A percentile compares a stretch with the other conserved stretches of the same genome.
These are phyloP conservation scores for Aspergillus sp. DNA, from an alignment of 2,329 filamentous ascomycete species.

Conservation along the genomic window DNA sequence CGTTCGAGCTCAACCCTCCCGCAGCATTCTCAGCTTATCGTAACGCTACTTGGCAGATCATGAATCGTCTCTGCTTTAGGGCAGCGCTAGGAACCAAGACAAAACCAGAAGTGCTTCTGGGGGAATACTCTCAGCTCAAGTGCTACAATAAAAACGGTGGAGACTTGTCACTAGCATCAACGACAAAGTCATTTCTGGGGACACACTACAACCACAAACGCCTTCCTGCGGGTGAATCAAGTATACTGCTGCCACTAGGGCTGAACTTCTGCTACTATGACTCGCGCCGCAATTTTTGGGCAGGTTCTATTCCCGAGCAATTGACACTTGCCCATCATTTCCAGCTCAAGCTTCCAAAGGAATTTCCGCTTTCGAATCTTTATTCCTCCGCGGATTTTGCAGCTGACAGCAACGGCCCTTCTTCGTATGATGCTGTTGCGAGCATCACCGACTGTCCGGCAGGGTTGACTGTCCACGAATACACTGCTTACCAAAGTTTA, in stretches of 20 bases:
- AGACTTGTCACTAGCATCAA: conserved; percentile 37
- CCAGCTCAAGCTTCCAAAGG: conserved; percentile 27
- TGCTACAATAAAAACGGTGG: conserved; percentile 10
- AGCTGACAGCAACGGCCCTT: conserved; percentile 31
- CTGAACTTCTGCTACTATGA: conserved; percentile 46
- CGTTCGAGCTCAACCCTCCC: conserved; percentile 48
- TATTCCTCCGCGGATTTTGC: conserved; percentile 20
- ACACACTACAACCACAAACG: conserved; percentile 42
- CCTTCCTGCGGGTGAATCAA: conserved; percentile 35
- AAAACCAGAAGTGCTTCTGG: conserved; percentile 21
- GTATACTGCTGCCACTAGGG: conserved; percentile 42
- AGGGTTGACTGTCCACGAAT: conserved; percentile 43
- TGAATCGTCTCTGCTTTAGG: conserved; percentile 30
- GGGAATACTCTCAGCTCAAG: conserved; percentile 25
- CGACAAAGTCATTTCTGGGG: conserved; percentile 38
- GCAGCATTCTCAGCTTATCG: conserved; percentile 42
- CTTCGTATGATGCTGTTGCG: conserved; percentile 44
- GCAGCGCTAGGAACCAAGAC: neutral
- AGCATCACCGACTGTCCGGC: conserved; percentile 41
- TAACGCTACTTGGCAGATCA: conserved; percentile 44
- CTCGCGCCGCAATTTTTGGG: conserved; percentile 30
- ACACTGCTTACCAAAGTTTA: conserved; percentile 39
- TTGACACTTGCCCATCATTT: conserved; percentile 43
- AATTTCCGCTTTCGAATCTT: conserved; percentile 30
- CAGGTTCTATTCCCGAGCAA: conserved; percentile 15